Conservation (phyloP, 345 rosid genomes). For the Abelmoschus esculentus region DNA sequence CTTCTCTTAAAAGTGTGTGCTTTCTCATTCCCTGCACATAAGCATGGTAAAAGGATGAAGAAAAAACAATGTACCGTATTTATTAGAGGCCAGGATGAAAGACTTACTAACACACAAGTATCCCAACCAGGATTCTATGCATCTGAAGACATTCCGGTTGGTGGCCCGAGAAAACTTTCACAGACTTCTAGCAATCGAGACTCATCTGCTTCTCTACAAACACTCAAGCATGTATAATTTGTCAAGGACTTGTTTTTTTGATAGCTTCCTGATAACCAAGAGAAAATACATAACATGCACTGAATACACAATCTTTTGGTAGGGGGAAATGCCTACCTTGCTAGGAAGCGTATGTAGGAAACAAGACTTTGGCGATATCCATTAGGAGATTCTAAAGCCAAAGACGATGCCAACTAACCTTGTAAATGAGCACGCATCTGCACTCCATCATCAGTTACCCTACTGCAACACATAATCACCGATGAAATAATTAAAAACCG, state of each 20-base stretch:
- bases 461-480: constrained; percentile 17
- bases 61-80: too few relatives aligned
- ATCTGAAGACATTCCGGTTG: constrained; percentile 72
- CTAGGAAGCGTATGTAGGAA: constrained; percentile 80
- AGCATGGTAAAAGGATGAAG: too few relatives aligned
- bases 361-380: constrained; percentile 95
- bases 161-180: constrained; percentile 95
- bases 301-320: background rate
- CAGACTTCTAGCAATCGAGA: constrained; percentile 88
- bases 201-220: constrained; percentile 89
- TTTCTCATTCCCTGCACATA: too few relatives aligned
- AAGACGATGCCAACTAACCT: constrained; percentile 83
- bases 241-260: background rate
- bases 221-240: constrained; percentile 1
- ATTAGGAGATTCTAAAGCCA: constrained; percentile 71
- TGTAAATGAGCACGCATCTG: constrained; percentile 96
- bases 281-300: background rate
- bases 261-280: background rate
- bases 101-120: constrained; percentile 75
- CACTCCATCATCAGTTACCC: constrained; percentile 94
- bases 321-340: constrained; percentile 44
- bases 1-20: too few relatives aligned
- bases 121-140: constrained; percentile 61
- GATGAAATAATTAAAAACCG: background rate
- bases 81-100: too few relatives aligned